phyloP scores from a whole-genome alignment of 2,329 filamentous ascomycete species.

The Zasmidium cellare region DNA sequence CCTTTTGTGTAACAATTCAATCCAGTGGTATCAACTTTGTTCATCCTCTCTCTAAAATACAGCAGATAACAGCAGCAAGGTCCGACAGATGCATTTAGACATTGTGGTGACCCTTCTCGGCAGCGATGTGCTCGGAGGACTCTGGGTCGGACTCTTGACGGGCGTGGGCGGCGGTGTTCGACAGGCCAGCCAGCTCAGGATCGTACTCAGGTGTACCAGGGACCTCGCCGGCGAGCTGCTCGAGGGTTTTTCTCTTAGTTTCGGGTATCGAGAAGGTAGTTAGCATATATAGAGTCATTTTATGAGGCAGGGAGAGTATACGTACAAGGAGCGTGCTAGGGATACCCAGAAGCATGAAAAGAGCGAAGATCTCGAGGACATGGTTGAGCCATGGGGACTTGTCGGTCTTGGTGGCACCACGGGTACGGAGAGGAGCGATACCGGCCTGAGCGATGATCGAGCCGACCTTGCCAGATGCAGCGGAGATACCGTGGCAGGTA shows the following conservation, averaged over 20 bases:
- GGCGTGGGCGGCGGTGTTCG: background rate
- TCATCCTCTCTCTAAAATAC: too few species aligned
- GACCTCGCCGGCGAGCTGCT: constrained; percentile 68
- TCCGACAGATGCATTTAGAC: constrained; percentile 8
- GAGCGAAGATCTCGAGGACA: constrained; percentile 74
- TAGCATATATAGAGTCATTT: too few species aligned
- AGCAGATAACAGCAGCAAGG: background rate
- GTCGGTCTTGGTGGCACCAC: constrained; percentile 54
- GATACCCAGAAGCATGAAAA: constrained; percentile 76
- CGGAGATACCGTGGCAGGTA: constrained; percentile 51
- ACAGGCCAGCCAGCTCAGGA: constrained; percentile 28
- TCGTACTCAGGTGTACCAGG: constrained; percentile 57
- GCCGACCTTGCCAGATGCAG: constrained; percentile 50
- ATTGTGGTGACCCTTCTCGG: constrained; percentile 17
- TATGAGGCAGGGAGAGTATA: too few species aligned
- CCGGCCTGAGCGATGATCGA: constrained; percentile 52
- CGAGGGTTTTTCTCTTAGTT: constrained; percentile 65
- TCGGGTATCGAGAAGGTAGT: constrained; percentile 54
- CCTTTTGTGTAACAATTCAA: too few species aligned
- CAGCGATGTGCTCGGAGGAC: constrained; percentile 13
- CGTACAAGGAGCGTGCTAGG: constrained; percentile 61
- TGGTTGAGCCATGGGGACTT: constrained; percentile 68
- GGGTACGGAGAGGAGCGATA: constrained; percentile 52
- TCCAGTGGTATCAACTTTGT: background rate
- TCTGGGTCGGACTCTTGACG: constrained; percentile 17